Evolutionary conservation across 495 filamentous ascomycete genomes (phyloP).

Genomic region (Rusavskia elegans): DNA sequence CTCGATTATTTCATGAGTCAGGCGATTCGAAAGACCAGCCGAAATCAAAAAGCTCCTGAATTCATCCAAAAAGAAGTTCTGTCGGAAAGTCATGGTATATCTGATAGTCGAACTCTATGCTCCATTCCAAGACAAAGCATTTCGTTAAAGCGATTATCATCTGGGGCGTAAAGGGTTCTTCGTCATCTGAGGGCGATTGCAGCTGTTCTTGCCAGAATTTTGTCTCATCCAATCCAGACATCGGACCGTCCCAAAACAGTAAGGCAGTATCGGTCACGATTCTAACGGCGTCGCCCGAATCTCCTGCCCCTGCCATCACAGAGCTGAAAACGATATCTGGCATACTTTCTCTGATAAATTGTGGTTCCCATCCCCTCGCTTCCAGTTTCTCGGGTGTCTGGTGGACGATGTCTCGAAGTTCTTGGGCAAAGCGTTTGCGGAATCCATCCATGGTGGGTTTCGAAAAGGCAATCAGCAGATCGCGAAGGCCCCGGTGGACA

Average conservation of each 20-base stretch:
- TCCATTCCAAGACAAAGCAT: slow-evolving; percentile 23
- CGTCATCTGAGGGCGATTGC: neutral
- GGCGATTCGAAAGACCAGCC: no score
- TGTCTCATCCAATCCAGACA: slow-evolving; percentile 9
- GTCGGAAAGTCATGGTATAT: slow-evolving; percentile 22
- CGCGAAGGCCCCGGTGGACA: slow-evolving; percentile 19
- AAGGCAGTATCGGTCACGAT: slow-evolving; percentile 14
- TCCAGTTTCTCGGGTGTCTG: slow-evolving; percentile 6
- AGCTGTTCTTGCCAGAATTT: slow-evolving; percentile 6
- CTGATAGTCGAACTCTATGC: slow-evolving; percentile 24
- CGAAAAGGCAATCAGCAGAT: slow-evolving; percentile 17
- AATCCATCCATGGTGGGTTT: slow-evolving; percentile 15
- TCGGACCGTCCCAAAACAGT: neutral
- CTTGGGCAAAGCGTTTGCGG: slow-evolving; percentile 11
- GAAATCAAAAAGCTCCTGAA: neutral
- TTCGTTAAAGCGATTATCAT: slow-evolving; percentile 20
- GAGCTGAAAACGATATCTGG: slow-evolving; percentile 14
- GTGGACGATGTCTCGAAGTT: slow-evolving; percentile 7
- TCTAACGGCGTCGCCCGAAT: slow-evolving; percentile 20
- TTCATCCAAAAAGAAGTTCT: slow-evolving; percentile 12
- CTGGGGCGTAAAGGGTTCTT: neutral
- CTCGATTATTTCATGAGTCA: no score
- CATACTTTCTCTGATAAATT: slow-evolving; percentile 16
- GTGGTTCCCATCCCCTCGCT: slow-evolving; percentile 15
- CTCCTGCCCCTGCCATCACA: slow-evolving; percentile 15